phyloP scores from a whole-genome alignment of 768 basidiomycete species.

The Leucocoprinus leucothites region DNA sequence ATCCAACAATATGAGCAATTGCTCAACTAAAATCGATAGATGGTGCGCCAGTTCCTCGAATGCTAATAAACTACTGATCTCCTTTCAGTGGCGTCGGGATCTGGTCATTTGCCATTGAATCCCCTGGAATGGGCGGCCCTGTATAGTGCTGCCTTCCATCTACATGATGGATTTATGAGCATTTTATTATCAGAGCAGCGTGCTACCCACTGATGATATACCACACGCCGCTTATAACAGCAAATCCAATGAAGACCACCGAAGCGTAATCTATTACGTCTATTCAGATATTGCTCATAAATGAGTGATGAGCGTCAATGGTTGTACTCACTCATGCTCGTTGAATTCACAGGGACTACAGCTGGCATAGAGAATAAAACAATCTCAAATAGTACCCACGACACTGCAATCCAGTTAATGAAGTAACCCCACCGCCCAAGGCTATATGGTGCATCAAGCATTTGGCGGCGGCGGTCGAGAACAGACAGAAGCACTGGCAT shows the following conservation, averaged over 20 bases:
- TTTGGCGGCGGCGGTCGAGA: conserved; percentile 36
- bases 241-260: conserved; percentile 66
- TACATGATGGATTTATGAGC: conserved; percentile 17
- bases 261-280: conserved; percentile 54
- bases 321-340: conserved; percentile 43
- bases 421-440: conserved; percentile 42
- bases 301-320: too few species aligned
- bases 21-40: too few species aligned
- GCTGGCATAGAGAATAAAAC: conserved; percentile 71
- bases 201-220: conserved; percentile 49
- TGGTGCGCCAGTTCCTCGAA: too few species aligned
- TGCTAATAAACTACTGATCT: background rate
- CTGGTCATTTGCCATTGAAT: background rate
- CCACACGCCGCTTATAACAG: conserved; percentile 54
- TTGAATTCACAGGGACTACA: conserved; percentile 48
- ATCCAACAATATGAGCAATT: too few species aligned
- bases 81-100: background rate
- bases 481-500: conserved; percentile 59
- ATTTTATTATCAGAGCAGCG: background rate
- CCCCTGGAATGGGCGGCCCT: conserved; percentile 37
- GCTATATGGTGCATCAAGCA: conserved; percentile 48
- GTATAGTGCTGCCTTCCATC: conserved; percentile 41
- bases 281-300: background rate
- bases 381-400: conserved; percentile 62
- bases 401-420: conserved; percentile 49